A percentile compares a stretch with the other conserved stretches of the same genome.
Conservation (phyloP, 768 basidiomycete species). For the Suillus alpinus region DNA sequence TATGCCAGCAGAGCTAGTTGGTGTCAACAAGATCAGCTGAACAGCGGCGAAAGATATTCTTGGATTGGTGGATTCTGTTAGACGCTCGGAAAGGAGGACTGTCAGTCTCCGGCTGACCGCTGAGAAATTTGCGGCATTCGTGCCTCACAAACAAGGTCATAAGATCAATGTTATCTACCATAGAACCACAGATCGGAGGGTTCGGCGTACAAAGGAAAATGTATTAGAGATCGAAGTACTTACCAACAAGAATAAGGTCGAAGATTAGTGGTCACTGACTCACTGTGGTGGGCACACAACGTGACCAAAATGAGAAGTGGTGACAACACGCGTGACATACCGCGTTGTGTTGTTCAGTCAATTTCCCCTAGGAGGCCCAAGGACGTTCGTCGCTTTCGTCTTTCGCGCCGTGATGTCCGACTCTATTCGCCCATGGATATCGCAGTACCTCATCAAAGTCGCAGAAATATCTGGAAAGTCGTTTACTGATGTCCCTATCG, state of each 20-base stretch:
- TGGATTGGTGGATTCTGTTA: neutral
- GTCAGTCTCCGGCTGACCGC: neutral
- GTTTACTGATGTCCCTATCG: conserved; percentile 20
- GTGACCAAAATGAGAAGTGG: neutral
- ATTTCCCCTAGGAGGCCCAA: neutral
- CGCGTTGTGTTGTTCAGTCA: conserved; percentile 4
- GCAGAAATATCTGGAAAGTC: conserved; percentile 54
- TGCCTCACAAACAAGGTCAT: neutral
- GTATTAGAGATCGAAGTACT: neutral
- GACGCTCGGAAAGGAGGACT: neutral
- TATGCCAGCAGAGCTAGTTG: neutral
- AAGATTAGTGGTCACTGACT: too few species aligned
- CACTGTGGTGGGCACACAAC: too few species aligned
- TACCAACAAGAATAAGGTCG: neutral
- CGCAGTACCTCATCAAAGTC: conserved; percentile 44
- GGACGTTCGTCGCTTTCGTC: neutral
- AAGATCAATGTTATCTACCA: neutral
- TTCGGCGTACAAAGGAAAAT: neutral
- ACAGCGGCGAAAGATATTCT: neutral
- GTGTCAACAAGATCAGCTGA: conserved; percentile 2
- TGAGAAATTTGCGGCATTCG: neutral
- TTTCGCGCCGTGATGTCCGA: conserved; percentile 31
- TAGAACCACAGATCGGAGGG: neutral
- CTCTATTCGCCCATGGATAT: conserved; percentile 54
- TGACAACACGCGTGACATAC: conserved; percentile 7